Conservation (phyloP, 2,329 filamentous ascomycete species). For the Diaporthe vexans region DNA sequence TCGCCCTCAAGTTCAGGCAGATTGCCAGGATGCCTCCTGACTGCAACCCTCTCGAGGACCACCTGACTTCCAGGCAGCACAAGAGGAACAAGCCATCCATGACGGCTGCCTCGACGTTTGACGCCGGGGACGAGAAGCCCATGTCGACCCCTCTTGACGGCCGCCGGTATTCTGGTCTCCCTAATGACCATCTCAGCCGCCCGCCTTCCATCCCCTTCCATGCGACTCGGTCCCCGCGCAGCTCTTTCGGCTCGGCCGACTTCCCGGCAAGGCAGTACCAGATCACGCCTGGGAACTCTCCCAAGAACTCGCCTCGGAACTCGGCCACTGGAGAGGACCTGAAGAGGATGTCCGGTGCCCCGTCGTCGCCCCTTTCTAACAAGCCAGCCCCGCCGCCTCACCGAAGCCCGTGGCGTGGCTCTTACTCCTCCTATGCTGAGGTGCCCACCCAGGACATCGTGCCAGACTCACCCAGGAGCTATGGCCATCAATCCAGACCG, state of each 20-base stretch:
- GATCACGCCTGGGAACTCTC: conserved; percentile 54
- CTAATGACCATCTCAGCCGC: conserved; percentile 60
- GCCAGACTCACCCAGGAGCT: conserved; percentile 47
- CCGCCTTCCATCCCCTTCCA: conserved; percentile 80
- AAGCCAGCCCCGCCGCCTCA: conserved; percentile 20
- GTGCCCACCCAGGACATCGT: conserved; percentile 52
- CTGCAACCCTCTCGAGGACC: conserved; percentile 93
- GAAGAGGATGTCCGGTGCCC: conserved; percentile 61
- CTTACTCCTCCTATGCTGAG: conserved; percentile 58
- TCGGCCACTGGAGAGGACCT: conserved; percentile 58
- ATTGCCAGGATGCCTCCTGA: conserved; percentile 89
- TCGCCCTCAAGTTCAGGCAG: conserved; percentile 83
- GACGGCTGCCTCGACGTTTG: conserved; percentile 58
- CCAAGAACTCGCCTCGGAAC: conserved; percentile 55
- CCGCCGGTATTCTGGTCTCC: conserved; percentile 58
- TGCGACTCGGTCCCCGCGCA: conserved; percentile 75
- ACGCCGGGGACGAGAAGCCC: conserved; percentile 71
- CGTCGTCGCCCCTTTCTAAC: conserved; percentile 39
- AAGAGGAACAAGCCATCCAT: conserved; percentile 79
- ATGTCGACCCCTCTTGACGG: conserved; percentile 61
- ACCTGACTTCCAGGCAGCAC: conserved; percentile 82
- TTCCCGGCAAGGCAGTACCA: conserved; percentile 71
- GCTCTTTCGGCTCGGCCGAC: conserved; percentile 66
- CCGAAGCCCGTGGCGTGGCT: conserved; percentile 53
- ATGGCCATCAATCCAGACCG: conserved; percentile 48